Evolutionary conservation across 2,329 filamentous ascomycete genomes (phyloP), one percentile per base, ranked within the genome.

Genomic region (Hypocrella siamensis): DNA sequence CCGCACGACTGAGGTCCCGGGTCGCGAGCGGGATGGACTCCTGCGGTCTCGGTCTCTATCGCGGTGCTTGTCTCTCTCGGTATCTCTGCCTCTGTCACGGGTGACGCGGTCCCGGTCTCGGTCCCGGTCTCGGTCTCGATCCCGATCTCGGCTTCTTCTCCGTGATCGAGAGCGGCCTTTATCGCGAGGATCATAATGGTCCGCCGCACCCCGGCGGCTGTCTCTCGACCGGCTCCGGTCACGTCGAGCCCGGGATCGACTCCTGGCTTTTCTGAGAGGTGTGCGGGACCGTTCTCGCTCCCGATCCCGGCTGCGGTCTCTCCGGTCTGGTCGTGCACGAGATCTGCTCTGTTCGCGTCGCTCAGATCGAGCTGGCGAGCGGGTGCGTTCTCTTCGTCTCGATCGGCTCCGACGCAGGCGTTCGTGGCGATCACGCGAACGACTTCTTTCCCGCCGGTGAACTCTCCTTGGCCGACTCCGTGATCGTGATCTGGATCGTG

Each of bases 21-120:
- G 54, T 9, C 48, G 50, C 4, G 60, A 59, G 18, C 60, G 60
- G 17, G 65, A 65, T 15, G 60, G 57, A 39, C 60, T 65, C 33
- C 48, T 54, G 11, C 35, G 32, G 9, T 45, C 44, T 4, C 26
- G 18, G 31, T 42, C 43, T 6, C 42, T 42, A 7, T 49, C 48
- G 9, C 52, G 42, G 17, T 48, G 48, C 12, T 52, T 41, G n/a
- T 53, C 52, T 12, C 51, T 34, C 11, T 49, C 48, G 35, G 29
- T 45, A 52, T 63, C 54, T 38, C 47, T 50, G 38, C 52, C 52
- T 16, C 51, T 45, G 32, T 53, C 42, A 3, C 44, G 31, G 6
- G 48, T 31, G 22, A 44, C 38, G 12, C 46, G 33, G 14, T 49
- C 43, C 12, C 21, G 7, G n/a, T 10, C 25, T 26, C 25, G 12